Conservation (phyloP, 306 rosid species). For the Boehmeria nivea region DNA sequence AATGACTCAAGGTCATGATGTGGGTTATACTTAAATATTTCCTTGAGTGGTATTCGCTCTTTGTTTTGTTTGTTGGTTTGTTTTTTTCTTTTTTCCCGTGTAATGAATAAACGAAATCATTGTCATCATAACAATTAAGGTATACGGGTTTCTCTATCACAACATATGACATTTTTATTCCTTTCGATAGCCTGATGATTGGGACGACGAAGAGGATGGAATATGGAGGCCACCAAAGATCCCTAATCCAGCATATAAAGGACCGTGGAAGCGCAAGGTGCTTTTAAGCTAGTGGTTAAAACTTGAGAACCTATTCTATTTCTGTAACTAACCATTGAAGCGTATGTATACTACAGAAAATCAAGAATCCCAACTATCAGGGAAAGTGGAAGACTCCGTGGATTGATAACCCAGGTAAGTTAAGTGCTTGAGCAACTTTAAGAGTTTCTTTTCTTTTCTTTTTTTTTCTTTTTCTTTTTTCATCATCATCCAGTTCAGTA, state of each 20-base stretch:
- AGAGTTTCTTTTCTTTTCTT: too few relatives aligned
- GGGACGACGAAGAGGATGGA: conserved; percentile 93
- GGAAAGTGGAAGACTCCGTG: conserved; percentile 94
- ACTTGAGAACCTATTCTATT: conserved; percentile 14
- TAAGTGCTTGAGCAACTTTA: too few relatives aligned
- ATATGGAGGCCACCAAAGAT: conserved; percentile 81
- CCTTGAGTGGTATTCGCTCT: too few relatives aligned
- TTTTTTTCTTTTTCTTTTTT: too few relatives aligned
- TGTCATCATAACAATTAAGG: too few relatives aligned
- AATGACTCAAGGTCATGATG: not conserved
- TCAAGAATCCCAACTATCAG: conserved; percentile 92
- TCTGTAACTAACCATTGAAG: conserved; percentile 13
- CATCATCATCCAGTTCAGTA: too few relatives aligned
- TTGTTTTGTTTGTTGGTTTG: too few relatives aligned
- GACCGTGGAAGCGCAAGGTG: conserved; percentile 98
- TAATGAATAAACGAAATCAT: too few relatives aligned
- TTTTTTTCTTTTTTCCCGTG: too few relatives aligned
- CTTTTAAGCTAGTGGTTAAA: conserved; percentile 18
- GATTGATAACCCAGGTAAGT: conserved; percentile 92
- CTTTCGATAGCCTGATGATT: conserved; percentile 60
- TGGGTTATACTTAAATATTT: too few relatives aligned
- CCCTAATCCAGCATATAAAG: conserved; percentile 92
- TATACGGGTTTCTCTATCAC: too few relatives aligned
- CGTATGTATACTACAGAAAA: conserved; percentile 47
- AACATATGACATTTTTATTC: not conserved